phyloP scores from a whole-genome alignment of 139 green algal genomes.

The Chlorella sp. region DNA sequence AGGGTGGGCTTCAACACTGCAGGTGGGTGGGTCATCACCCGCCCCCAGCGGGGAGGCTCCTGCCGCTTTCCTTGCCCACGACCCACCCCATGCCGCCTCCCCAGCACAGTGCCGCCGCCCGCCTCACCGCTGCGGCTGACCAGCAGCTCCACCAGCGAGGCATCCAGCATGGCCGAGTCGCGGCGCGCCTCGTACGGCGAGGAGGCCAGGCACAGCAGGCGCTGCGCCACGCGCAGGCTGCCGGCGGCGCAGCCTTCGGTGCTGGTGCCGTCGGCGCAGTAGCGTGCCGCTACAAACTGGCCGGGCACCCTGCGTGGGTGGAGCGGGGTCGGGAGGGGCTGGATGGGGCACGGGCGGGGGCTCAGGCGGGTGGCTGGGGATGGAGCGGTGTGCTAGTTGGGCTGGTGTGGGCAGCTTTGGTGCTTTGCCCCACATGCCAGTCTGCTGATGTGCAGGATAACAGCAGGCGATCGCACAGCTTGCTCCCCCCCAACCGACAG shows the following conservation, averaged over 20 bases:
- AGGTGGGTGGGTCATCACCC: too few species aligned
- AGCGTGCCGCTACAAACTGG: slow-evolving; percentile 59
- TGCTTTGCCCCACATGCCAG: too few species aligned
- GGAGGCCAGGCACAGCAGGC: slow-evolving; percentile 47
- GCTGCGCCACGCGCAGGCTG: slow-evolving; percentile 9
- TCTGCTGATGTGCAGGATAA: too few species aligned
- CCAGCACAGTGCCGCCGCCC: not conserved
- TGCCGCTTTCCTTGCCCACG: not conserved
- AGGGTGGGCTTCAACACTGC: too few species aligned
- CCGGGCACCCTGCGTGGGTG: slow-evolving; percentile 51
- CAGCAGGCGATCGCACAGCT: not conserved
- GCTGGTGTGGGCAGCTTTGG: not conserved
- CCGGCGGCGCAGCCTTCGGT: not conserved
- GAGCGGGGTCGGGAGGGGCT: too few species aligned
- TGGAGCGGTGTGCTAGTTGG: too few species aligned
- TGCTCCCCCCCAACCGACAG: not conserved
- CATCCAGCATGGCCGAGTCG: slow-evolving; percentile 71
- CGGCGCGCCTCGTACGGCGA: slow-evolving; percentile 69
- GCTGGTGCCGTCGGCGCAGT: slow-evolving; percentile 14
- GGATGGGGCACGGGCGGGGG: not conserved
- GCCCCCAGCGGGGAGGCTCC: too few species aligned
- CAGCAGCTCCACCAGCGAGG: slow-evolving; percentile 78
- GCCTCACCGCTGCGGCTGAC: slow-evolving; percentile 22
- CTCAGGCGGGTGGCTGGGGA: not conserved
- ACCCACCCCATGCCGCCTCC: not conserved